Conservation (phyloP, 129 eudicot genomes). For the Flaveria brownii region DNA sequence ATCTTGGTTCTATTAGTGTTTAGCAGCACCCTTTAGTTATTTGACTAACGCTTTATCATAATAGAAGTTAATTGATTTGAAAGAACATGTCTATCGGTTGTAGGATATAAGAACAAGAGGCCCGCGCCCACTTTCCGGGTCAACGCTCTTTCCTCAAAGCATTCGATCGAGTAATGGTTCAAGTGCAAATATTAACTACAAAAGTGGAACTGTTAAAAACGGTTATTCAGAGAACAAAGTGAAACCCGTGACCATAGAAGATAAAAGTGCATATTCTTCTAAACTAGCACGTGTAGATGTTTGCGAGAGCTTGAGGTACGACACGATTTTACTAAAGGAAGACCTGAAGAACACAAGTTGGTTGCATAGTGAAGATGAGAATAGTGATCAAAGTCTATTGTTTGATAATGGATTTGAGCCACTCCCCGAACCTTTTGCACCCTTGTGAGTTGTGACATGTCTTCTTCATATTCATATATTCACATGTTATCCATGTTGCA, state of each 20-base stretch:
- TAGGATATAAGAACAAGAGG: slow-evolving; percentile 82
- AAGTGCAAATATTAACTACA: slow-evolving; percentile 37
- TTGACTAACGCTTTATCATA: not conserved
- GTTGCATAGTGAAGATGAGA: slow-evolving; percentile 81
- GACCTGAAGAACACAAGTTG: slow-evolving; percentile 91
- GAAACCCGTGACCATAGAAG: slow-evolving; percentile 41
- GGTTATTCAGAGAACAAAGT: slow-evolving; percentile 46
- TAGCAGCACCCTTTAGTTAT: not conserved
- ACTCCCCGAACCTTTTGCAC: slow-evolving; percentile 89
- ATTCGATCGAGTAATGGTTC: slow-evolving; percentile 52
- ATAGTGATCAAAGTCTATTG: slow-evolving; percentile 65
- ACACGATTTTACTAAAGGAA: slow-evolving; percentile 79
- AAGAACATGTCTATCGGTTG: not conserved
- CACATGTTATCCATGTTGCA: slow-evolving; percentile 2
- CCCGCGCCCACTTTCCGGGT: slow-evolving; percentile 61
- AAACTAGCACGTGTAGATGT: slow-evolving; percentile 61
- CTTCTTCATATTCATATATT: not conserved
- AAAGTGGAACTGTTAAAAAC: slow-evolving; percentile 41
- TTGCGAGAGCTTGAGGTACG: slow-evolving; percentile 86
- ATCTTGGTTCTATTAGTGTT: not conserved
- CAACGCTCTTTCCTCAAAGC: slow-evolving; percentile 86
- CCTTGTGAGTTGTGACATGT: slow-evolving; percentile 52
- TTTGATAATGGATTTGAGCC: slow-evolving; percentile 84
- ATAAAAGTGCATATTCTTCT: slow-evolving; percentile 52
- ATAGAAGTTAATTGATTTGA: not conserved